A percentile compares a stretch with the other conserved stretches of the same genome.
These are phyloP conservation scores for Phytophthora multivora DNA, from an alignment of 352 stramenopile genomes.

Conservation along the genomic window DNA sequence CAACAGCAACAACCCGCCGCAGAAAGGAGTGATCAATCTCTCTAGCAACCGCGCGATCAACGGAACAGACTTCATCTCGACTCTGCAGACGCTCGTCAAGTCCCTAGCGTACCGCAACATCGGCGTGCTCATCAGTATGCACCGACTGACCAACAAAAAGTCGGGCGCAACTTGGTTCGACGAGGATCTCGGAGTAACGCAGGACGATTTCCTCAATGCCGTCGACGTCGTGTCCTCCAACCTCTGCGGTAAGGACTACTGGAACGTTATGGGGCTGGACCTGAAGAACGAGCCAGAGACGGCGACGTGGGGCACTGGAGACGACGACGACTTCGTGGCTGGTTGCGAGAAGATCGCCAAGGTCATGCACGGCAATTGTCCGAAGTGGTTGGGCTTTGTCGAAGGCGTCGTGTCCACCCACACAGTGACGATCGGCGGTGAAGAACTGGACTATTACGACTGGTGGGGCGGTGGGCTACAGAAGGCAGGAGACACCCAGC, in stretches of 20 bases:
- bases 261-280: slow-evolving; percentile 84
- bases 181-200: slow-evolving; percentile 39
- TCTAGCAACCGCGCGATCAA: slow-evolving; percentile 76
- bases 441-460: slow-evolving; percentile 70
- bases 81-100: slow-evolving; percentile 73
- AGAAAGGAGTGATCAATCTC: slow-evolving; percentile 68
- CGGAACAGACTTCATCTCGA: slow-evolving; percentile 71
- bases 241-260: slow-evolving; percentile 69
- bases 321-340: slow-evolving; percentile 65
- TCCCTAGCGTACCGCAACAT: slow-evolving; percentile 73
- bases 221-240: slow-evolving; percentile 63
- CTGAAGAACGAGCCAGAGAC: slow-evolving; percentile 81
- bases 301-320: slow-evolving; percentile 71
- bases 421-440: slow-evolving; percentile 50
- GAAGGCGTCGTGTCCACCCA: slow-evolving; percentile 65
- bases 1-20: slow-evolving; percentile 63
- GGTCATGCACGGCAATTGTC: slow-evolving; percentile 75
- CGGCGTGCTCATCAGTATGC: slow-evolving; percentile 77
- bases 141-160: slow-evolving; percentile 64
- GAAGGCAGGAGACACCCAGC: slow-evolving; percentile 47
- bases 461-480: slow-evolving; percentile 84
- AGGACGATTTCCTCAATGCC: slow-evolving; percentile 64
- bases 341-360: slow-evolving; percentile 77
- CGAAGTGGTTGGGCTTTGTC: slow-evolving; percentile 80
- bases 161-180: slow-evolving; percentile 75